Evolutionary conservation across 257 asterid genomes (phyloP).

Genomic region (Anisodus acutangulus): DNA sequence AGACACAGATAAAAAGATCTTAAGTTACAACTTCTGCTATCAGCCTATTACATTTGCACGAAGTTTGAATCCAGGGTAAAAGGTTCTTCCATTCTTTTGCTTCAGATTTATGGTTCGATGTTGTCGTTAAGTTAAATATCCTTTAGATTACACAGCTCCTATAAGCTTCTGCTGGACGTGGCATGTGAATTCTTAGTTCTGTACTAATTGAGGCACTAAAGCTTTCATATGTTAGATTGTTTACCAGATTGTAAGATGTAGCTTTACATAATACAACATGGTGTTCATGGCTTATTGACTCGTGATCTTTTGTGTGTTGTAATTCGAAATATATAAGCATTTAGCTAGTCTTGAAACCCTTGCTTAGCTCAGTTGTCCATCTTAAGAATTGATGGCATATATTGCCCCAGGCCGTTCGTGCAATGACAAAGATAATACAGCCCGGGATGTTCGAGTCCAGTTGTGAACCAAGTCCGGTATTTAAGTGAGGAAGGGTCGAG

Average conservation of each 20-base stretch:
- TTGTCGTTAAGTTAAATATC: not conserved
- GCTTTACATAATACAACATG: conserved; percentile 32
- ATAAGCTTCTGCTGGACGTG: conserved; percentile 32
- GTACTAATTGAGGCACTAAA: conserved; percentile 29
- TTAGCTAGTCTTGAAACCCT: not conserved
- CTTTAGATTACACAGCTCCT: conserved; percentile 7
- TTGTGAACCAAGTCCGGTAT: conserved; percentile 1
- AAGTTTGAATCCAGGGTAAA: not conserved
- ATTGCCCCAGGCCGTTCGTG: not conserved
- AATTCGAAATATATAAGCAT: conserved; percentile 22
- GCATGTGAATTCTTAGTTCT: conserved; percentile 30
- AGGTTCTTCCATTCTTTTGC: conserved; percentile 22
- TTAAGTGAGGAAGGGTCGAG: not conserved
- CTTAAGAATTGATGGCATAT: not conserved
- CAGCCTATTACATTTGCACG: not conserved
- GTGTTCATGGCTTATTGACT: conserved; percentile 7
- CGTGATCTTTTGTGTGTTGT: conserved; percentile 19
- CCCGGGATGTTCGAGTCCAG: not conserved
- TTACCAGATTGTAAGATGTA: conserved; percentile 35
- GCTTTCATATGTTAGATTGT: conserved; percentile 32
- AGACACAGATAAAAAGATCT: conserved; percentile 25
- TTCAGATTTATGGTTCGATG: conserved; percentile 2
- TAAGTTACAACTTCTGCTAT: conserved; percentile 19
- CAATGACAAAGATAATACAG: not conserved
- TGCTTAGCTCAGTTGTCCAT: not conserved